Conservation (phyloP, 352 stramenopile species). For the Phytopythium boreale region DNA sequence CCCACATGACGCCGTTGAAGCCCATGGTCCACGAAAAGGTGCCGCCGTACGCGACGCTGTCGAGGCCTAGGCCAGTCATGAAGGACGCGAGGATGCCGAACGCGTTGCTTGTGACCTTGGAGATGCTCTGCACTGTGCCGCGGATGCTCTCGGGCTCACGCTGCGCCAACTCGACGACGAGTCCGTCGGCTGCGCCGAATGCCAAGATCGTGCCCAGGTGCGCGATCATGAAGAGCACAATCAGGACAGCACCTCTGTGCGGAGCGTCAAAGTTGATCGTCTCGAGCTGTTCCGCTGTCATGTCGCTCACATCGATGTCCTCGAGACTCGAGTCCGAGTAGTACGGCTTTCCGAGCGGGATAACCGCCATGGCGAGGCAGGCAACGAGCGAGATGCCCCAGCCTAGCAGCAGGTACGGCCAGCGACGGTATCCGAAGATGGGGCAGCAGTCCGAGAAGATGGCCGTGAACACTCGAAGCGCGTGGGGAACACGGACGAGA, state of each 20-base stretch:
- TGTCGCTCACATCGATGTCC: constrained; percentile 21
- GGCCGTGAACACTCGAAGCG: constrained; percentile 51
- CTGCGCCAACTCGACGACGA: constrained; percentile 54
- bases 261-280: constrained; percentile 41
- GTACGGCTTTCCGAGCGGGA: constrained; percentile 46
- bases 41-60: constrained; percentile 42
- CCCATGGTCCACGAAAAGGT: constrained; percentile 49
- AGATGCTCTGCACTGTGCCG: constrained; percentile 43
- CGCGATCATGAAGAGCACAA: constrained; percentile 47
- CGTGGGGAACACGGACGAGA: constrained; percentile 37
- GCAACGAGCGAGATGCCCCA: constrained; percentile 38
- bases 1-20: constrained; percentile 52
- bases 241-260: constrained; percentile 21
- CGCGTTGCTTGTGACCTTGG: constrained; percentile 17
- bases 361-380: constrained; percentile 47
- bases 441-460: constrained; percentile 79
- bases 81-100: constrained; percentile 37
- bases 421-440: constrained; percentile 74
- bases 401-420: constrained; percentile 80
- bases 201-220: constrained; percentile 77
- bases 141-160: constrained; percentile 36
- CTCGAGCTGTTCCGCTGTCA: constrained; percentile 29
- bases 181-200: constrained; percentile 62
- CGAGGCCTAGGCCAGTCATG: constrained; percentile 44
- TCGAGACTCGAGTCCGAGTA: constrained; percentile 26